Evolutionary conservation across 441 rosid genomes (phyloP).

Genomic region (Pelargonium cotyledonis): DNA sequence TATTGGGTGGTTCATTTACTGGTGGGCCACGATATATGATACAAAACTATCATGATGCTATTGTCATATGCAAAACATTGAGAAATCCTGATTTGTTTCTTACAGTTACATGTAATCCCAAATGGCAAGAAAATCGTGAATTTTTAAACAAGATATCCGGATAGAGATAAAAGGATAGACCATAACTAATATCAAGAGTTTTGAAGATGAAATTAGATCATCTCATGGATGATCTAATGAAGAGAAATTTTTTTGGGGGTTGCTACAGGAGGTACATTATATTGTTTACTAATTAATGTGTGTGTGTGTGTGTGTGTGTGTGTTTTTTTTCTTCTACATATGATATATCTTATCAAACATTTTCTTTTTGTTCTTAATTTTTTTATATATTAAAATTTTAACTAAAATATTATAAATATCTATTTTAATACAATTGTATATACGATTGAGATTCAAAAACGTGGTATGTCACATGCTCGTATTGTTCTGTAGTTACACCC

Average conservation of each 20-base stretch:
- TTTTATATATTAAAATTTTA: no score
- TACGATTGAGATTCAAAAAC: constrained; percentile 12
- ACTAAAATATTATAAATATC: no score
- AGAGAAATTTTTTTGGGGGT: background rate
- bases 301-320: no score
- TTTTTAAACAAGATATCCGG: background rate
- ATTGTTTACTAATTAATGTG: background rate
- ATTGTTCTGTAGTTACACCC: constrained; percentile 10
- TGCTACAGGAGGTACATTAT: background rate
- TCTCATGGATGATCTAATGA: background rate
- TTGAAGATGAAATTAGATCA: background rate
- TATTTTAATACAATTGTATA: constrained; percentile 8
- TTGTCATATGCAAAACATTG: background rate
- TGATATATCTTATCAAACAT: no score
- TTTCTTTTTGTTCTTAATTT: no score
- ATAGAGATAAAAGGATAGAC: constrained; percentile 7
- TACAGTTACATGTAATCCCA: background rate
- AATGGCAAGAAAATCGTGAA: constrained; percentile 2
- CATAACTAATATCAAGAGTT: background rate
- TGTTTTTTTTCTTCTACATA: no score
- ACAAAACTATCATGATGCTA: constrained; percentile 14
- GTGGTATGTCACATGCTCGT: constrained; percentile 17
- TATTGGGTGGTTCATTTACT: background rate
- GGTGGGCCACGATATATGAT: constrained; percentile 9
- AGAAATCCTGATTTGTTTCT: constrained; percentile 1